phyloP scores from a whole-genome alignment of 495 filamentous ascomycete species.

The Usnea hakonensis region DNA sequence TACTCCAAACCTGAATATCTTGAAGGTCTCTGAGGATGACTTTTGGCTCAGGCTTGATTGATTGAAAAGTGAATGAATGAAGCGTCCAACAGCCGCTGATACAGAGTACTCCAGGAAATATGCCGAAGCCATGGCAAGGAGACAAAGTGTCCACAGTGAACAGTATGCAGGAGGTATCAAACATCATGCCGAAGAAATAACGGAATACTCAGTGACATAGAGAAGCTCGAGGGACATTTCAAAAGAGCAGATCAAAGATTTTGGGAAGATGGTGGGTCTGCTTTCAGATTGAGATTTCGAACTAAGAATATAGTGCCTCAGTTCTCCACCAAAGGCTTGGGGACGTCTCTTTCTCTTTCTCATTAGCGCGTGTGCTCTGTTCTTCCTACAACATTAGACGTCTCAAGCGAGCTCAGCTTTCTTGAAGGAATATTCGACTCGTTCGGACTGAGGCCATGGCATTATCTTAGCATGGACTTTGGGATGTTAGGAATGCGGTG shows the following conservation, averaged over 20 bases:
- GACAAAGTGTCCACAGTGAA: neutral
- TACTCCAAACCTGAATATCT: neutral
- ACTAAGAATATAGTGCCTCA: neutral
- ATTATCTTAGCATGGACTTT: no score
- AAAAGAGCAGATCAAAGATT: neutral
- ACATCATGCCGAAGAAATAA: neutral
- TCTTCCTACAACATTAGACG: neutral
- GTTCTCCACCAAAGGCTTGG: neutral
- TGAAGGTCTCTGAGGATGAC: neutral
- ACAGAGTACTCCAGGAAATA: neutral
- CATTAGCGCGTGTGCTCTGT: neutral
- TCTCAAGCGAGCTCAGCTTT: neutral
- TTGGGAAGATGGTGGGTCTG: neutral
- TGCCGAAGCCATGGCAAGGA: neutral
- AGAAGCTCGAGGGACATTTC: neutral
- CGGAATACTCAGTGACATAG: neutral
- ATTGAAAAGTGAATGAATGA: neutral
- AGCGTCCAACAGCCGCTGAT: neutral
- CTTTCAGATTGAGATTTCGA: neutral
- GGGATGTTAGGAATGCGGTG: no score
- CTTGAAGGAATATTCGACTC: neutral
- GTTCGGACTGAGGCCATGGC: neutral
- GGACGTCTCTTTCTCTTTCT: neutral
- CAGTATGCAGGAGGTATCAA: neutral
- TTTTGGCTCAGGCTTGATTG: neutral